Percentiles rank a stretch among this genome's conserved stretches.
These are phyloP conservation scores for Sphaerulina vaccinii DNA, from an alignment of 2,329 filamentous ascomycete genomes.

Conservation along the genomic window DNA sequence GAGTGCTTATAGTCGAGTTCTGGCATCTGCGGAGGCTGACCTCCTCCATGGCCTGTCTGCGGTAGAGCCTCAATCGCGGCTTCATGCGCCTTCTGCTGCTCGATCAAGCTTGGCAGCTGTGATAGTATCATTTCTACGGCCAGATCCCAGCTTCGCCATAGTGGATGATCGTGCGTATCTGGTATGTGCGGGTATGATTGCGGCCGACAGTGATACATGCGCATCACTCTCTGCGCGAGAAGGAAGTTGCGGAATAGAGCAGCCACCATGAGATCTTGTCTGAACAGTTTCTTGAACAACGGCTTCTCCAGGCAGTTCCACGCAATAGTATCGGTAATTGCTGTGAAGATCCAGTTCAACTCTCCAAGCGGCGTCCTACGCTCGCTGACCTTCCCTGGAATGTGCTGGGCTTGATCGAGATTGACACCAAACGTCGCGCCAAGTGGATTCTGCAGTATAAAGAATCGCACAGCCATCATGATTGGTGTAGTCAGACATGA, in stretches of 20 bases:
- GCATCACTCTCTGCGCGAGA: slow-evolving; percentile 91
- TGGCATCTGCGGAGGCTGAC: slow-evolving; percentile 24
- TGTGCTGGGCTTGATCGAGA: slow-evolving; percentile 79
- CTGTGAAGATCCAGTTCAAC: slow-evolving; percentile 98
- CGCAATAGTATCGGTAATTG: slow-evolving; percentile 96
- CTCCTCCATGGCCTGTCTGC: slow-evolving; percentile 11
- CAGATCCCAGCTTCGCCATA: slow-evolving; percentile 98
- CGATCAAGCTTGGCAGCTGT: slow-evolving; percentile 79
- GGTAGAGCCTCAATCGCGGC: slow-evolving; percentile 25
- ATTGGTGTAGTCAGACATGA: slow-evolving; percentile 95
- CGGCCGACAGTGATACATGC: slow-evolving; percentile 91
- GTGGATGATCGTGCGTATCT: slow-evolving; percentile 87
- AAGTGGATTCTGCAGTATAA: slow-evolving; percentile 86
- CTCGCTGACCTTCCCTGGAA: slow-evolving; percentile 89
- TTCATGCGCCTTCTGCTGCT: slow-evolving; percentile 66
- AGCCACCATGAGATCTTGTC: slow-evolving; percentile 98
- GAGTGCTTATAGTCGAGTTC: slow-evolving; percentile 92
- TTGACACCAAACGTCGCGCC: slow-evolving; percentile 59
- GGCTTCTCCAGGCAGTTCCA: slow-evolving; percentile 92
- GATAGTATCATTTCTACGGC: slow-evolving; percentile 92
- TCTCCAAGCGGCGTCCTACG: slow-evolving; percentile 90
- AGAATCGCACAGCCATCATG: slow-evolving; percentile 94
- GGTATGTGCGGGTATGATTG: slow-evolving; percentile 90
- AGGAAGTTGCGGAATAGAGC: slow-evolving; percentile 95
- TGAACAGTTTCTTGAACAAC: slow-evolving; percentile 93